Evolutionary conservation across 805 yeast genomes (phyloP), one percentile per base, ranked within the genome.

Genomic region (Spathaspora sp.): DNA sequence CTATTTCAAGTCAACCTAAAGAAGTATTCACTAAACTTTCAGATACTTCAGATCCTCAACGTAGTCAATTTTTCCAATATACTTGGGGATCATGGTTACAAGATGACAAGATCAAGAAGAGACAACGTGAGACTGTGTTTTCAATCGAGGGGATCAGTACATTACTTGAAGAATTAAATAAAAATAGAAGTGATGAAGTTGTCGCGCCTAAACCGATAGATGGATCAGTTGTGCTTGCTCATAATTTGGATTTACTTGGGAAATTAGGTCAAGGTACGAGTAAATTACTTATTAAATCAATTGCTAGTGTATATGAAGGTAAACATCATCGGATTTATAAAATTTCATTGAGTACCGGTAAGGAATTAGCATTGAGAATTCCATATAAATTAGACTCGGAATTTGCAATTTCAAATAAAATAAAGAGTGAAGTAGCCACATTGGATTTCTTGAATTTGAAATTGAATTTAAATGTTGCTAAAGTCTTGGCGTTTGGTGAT

Each of bases 1-100:
- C 40, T 7, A 35, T 32, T 10, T 12, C 47, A 8, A 14, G 57
- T 39, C 58, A 61, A 29, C 77, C 78, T 10, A 58, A 56, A 26
- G 78, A 74, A 58, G 64, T 71, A n/a, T 74, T 64, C 63, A 86
- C 92, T 49, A 77, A 76, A 53, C 62, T 87, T 20, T 68, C 78
- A 28, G 86, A 86, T 59, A 80, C 81, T 51, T 69, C 75, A 40
- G 92, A 87, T 62, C 89, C 90, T 10, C 72, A 82, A 47, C 78
- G 92, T 67, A 80, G 79, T 51, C 76, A 82, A 43, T 89, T 94
- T 62, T 93, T 89, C 75, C 82, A 87, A 60, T 93, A 91, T 65
- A 77, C 94, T 2, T 93, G 98, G 96, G 99, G 99, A 46, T 80
- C 96, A 6, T 93, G 98, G 98, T 72, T 92, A 60, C 81, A 78